Evolutionary conservation across 352 stramenopile genomes (phyloP), one percentile per base, ranked within the genome.

Genomic region (Pythium dissimile): DNA sequence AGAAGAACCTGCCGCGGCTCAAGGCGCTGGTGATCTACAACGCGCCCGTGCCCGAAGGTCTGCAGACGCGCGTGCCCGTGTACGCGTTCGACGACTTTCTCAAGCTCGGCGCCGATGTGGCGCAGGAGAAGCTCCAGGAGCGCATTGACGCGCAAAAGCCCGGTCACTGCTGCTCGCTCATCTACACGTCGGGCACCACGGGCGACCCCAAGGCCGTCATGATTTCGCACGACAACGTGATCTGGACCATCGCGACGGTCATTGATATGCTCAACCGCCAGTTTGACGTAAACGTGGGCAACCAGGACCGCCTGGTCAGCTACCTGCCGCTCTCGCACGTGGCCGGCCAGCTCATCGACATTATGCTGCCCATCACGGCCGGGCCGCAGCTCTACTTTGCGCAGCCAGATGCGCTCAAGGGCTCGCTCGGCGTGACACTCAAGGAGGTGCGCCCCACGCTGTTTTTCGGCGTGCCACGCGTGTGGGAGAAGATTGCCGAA

Each of bases 111-210:
- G 75, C 72, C 20, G 69, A 88, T 35, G 73, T 94, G 12, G 65
- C 71, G 27, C 72, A 94, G 35, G 76, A 70, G 28, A 77, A 65
- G 11, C 64, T 97, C 3, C 51, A 91, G 51, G 77, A 86, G 43
- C 72, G 83, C 57, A 93, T 96, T 58, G 77, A 80, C 24, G 69
- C 61, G 4, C 80, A 94, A 62, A 88, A 91, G 59, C 88, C 89
- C 0, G 85, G 86, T 34, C 75, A 96, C 65, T 96, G 86, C 68
- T 90, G 80, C 67, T 86, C 88, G 56, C 73, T 98, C 44, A 97
- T 98, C 59, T 98, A 98, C 77, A 98, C 94, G 50, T 97, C 87
- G 26, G 95, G 95, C 59, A 98, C 94, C 57, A 98, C 95, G 16
- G 89, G 95, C 27, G 69, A 88, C 59, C 95, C 95, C n/a, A 98